phyloP scores from a whole-genome alignment of 768 basidiomycete species.

The Lanmaoa rubissima region DNA sequence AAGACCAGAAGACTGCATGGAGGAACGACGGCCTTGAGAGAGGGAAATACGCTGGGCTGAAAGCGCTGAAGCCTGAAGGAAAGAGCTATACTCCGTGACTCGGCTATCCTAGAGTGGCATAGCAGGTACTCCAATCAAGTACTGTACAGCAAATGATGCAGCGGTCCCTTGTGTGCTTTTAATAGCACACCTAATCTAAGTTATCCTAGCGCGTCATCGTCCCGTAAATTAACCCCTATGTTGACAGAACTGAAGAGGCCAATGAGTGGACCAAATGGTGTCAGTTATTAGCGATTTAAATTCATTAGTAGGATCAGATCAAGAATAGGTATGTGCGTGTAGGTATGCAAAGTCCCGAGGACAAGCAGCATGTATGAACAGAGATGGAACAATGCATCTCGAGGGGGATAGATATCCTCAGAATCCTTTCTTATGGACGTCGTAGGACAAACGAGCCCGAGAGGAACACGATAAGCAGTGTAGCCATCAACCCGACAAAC shows the following conservation, averaged over 20 bases:
- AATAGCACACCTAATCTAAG: too few species aligned
- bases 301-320: background rate
- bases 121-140: too few species aligned
- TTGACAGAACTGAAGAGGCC: background rate
- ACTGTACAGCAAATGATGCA: too few species aligned
- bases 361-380: background rate
- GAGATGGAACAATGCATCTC: background rate
- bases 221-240: background rate
- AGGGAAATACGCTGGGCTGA: too few species aligned
- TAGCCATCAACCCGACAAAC: slow-evolving; percentile 14
- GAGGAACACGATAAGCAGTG: slow-evolving; percentile 21
- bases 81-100: too few species aligned
- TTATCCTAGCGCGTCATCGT: too few species aligned
- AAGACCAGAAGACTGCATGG: too few species aligned
- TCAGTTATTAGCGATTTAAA: background rate
- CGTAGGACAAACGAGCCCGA: slow-evolving; percentile 13
- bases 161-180: too few species aligned
- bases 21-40: too few species aligned
- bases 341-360: background rate
- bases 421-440: background rate
- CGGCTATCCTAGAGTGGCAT: too few species aligned
- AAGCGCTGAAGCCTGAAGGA: too few species aligned
- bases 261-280: background rate
- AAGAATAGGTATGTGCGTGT: background rate
- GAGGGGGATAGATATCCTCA: background rate